Conservation (phyloP, 331 rosid species). For the Spiraea crenata region DNA sequence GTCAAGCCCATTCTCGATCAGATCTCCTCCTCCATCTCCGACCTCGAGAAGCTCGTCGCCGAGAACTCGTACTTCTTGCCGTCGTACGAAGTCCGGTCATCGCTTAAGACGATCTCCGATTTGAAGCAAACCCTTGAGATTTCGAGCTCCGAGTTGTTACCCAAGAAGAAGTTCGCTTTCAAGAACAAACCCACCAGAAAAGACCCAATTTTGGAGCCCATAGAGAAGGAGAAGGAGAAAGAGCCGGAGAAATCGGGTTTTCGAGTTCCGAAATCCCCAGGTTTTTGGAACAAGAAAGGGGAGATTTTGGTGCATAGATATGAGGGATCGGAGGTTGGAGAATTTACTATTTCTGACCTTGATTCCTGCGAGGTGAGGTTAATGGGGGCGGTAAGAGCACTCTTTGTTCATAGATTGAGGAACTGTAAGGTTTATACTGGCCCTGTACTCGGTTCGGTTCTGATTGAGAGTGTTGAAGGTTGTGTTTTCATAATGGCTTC, state of each 20-base stretch:
- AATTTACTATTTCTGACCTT: constrained; percentile 69
- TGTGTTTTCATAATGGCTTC: constrained; percentile 67
- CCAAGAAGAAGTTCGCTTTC: constrained; percentile 75
- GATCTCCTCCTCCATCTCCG: constrained; percentile 64
- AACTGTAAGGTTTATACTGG: constrained; percentile 62
- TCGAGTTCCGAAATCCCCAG: constrained; percentile 45
- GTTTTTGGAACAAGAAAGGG: constrained; percentile 48
- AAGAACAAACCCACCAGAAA: constrained; percentile 54
- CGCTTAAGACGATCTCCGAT: constrained; percentile 61
- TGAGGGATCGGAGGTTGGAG: constrained; percentile 60
- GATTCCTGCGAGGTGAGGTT: constrained; percentile 81
- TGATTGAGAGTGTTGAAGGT: constrained; percentile 63
- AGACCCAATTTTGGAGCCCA: constrained; percentile 31
- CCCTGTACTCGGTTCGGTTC: constrained; percentile 62
- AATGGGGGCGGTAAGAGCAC: constrained; percentile 59
- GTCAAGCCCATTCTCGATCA: constrained; percentile 49
- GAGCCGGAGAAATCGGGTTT: constrained; percentile 12
- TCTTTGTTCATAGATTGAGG: constrained; percentile 66
- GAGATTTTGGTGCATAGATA: constrained; percentile 49
- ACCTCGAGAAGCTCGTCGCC: constrained; percentile 74
- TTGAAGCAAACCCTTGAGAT: constrained; percentile 49
- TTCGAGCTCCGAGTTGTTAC: constrained; percentile 48
- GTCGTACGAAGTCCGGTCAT: constrained; percentile 69
- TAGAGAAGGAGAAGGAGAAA: constrained; percentile 12
- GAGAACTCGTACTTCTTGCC: constrained; percentile 75